A percentile compares a stretch with the other conserved stretches of the same genome.
These are phyloP conservation scores for Trichoderma breve DNA, from an alignment of 2,329 filamentous ascomycete species.

Conservation along the genomic window DNA sequence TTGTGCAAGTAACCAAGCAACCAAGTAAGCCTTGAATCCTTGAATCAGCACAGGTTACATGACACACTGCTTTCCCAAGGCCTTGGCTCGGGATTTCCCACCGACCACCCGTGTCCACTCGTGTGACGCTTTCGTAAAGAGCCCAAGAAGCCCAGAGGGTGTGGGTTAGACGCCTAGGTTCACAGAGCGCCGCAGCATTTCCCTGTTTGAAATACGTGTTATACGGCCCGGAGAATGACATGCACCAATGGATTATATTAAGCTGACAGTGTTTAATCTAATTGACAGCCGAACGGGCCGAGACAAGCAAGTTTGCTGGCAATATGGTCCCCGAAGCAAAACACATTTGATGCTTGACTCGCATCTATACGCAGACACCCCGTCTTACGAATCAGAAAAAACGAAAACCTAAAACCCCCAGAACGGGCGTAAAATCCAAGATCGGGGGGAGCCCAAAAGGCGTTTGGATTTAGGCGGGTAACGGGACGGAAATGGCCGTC, in stretches of 20 bases:
- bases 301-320: not conserved
- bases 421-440: not conserved
- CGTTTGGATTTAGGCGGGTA: not conserved
- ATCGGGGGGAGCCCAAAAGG: not conserved
- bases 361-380: not conserved
- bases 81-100: not conserved
- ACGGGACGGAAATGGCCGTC: constrained; percentile 7
- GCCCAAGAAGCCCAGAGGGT: not conserved
- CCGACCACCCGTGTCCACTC: not conserved
- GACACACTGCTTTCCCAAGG: not conserved
- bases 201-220: not conserved
- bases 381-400: not conserved
- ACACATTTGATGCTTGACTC: not conserved
- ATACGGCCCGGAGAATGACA: not conserved
- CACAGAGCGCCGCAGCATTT: not conserved
- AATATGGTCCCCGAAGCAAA: not conserved
- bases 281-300: constrained; percentile 1
- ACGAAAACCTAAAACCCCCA: not conserved
- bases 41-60: not conserved
- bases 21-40: not conserved
- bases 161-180: not conserved
- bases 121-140: not conserved
- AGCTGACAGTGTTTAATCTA: not conserved
- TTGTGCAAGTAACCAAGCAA: not conserved
- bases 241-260: not conserved